A percentile compares a stretch with the other conserved stretches of the same genome.
These are phyloP conservation scores for Porphyrellus cyaneotinctus DNA, from an alignment of 768 basidiomycete species.

Conservation along the genomic window DNA sequence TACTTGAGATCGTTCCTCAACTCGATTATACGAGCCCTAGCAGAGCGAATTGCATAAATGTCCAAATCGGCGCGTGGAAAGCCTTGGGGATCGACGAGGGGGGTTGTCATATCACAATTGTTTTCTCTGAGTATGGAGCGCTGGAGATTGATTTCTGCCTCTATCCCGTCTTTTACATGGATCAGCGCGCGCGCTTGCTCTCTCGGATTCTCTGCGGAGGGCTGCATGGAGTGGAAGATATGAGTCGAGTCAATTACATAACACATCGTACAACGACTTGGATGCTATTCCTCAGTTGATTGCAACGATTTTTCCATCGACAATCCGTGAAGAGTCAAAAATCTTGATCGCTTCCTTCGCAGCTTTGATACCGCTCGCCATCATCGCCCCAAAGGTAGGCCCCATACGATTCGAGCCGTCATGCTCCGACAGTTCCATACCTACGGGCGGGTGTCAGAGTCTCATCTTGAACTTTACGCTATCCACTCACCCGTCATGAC, in stretches of 20 bases:
- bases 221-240: conserved; percentile 23
- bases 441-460: conserved; percentile 30
- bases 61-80: conserved; percentile 89
- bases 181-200: conserved; percentile 65
- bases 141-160: conserved; percentile 64
- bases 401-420: conserved; percentile 77
- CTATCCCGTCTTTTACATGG: conserved; percentile 64
- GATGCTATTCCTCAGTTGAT: not conserved
- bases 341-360: conserved; percentile 59
- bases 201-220: conserved; percentile 42
- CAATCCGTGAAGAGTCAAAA: conserved; percentile 45
- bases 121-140: conserved; percentile 61
- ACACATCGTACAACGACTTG: conserved; percentile 4
- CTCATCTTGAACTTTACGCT: not conserved
- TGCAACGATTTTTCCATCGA: conserved; percentile 54
- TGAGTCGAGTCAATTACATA: conserved; percentile 3
- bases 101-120: conserved; percentile 59
- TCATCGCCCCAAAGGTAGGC: conserved; percentile 79
- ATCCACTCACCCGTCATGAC: conserved; percentile 60
- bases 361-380: conserved; percentile 70
- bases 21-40: conserved; percentile 74
- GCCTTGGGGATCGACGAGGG: conserved; percentile 82
- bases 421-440: conserved; percentile 81
- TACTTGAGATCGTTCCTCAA: conserved; percentile 72
- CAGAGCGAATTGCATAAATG: conserved; percentile 70